Evolutionary conservation across 2,329 filamentous ascomycete species (phyloP).

Genomic region (Cladosporium sphaerospermum): DNA sequence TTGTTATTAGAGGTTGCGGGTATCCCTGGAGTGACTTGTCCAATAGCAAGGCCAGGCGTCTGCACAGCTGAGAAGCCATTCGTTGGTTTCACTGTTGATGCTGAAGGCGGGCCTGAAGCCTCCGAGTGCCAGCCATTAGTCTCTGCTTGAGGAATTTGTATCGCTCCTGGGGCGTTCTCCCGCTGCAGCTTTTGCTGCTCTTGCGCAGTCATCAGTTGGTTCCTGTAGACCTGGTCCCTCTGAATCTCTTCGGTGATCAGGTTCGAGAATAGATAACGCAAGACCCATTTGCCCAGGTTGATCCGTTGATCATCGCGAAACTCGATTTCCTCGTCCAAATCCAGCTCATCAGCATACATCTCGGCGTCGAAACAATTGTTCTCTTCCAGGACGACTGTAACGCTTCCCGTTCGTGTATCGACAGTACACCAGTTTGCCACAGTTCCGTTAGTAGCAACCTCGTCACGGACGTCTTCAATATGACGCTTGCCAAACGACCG

Average conservation of each 20-base stretch:
- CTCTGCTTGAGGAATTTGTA: constrained; percentile 44
- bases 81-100: constrained; percentile 49
- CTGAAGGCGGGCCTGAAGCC: constrained; percentile 38
- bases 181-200: constrained; percentile 54
- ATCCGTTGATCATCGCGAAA: constrained; percentile 94
- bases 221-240: constrained; percentile 69
- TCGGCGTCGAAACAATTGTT: constrained; percentile 98
- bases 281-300: constrained; percentile 93
- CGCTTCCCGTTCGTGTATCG: constrained; percentile 83
- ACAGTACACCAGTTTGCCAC: constrained; percentile 96
- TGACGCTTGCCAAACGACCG: constrained; percentile 91
- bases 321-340: constrained; percentile 64
- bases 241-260: constrained; percentile 86
- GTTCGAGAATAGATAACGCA: constrained; percentile 84
- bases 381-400: constrained; percentile 86
- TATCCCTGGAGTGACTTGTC: constrained; percentile 41
- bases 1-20: constrained; percentile 31
- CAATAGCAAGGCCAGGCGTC: constrained; percentile 74
- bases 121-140: constrained; percentile 42
- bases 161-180: constrained; percentile 55
- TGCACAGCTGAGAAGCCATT: constrained; percentile 58
- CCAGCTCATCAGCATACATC: constrained; percentile 87
- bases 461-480: constrained; percentile 81
- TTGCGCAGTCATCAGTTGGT: constrained; percentile 57
- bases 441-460: constrained; percentile 80